phyloP scores from a whole-genome alignment of 768 basidiomycete species.

The Auricularia heimuer region DNA sequence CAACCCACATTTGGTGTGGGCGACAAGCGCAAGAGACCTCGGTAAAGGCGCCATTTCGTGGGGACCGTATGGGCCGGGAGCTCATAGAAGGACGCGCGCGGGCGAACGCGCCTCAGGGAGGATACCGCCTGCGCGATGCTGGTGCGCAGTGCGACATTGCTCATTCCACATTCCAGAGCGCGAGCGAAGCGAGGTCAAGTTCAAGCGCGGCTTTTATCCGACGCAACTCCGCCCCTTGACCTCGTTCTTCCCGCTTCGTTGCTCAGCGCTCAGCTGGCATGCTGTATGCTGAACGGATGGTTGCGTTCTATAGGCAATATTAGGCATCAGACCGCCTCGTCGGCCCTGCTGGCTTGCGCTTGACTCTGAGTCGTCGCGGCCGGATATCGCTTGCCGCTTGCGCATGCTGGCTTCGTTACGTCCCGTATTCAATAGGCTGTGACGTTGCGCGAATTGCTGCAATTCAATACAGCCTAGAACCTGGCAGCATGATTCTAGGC shows the following conservation, averaged over 20 bases:
- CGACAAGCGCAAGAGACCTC: slow-evolving; percentile 50
- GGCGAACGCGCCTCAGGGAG: slow-evolving; percentile 47
- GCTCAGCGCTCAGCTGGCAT: too few relatives aligned
- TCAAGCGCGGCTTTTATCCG: not conserved
- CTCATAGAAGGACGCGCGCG: slow-evolving; percentile 55
- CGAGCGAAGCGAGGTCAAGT: not conserved
- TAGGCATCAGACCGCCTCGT: too few relatives aligned
- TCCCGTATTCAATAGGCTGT: too few relatives aligned
- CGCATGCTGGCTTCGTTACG: too few relatives aligned
- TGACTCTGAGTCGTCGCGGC: too few relatives aligned
- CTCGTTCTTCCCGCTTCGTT: not conserved
- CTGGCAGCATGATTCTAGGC: too few relatives aligned
- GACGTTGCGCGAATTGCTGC: too few relatives aligned
- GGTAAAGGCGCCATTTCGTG: slow-evolving; percentile 68
- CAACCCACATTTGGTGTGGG: slow-evolving; percentile 41
- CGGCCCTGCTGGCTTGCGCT: too few relatives aligned
- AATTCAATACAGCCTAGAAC: too few relatives aligned
- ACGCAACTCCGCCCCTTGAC: not conserved
- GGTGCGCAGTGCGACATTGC: not conserved
- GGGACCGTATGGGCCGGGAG: slow-evolving; percentile 67
- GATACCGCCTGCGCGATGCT: slow-evolving; percentile 25
- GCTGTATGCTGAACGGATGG: too few relatives aligned
- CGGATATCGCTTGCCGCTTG: too few relatives aligned
- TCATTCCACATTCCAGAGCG: not conserved
- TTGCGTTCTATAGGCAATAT: too few relatives aligned